Evolutionary conservation across 1,139 yeast species (phyloP).

Genomic region (Hansenula sp.): DNA sequence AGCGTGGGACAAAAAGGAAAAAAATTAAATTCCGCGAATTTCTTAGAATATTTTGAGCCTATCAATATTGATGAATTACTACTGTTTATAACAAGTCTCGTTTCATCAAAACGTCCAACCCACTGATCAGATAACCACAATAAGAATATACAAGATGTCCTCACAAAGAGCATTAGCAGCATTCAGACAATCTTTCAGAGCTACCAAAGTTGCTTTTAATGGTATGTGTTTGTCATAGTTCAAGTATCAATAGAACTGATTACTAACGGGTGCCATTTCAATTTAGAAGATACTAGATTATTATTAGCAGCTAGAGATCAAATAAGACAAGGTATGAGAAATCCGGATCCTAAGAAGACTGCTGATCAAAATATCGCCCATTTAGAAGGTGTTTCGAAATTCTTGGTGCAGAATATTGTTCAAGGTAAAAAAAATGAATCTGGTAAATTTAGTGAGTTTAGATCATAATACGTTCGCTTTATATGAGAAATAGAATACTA

Average conservation of each 20-base stretch:
- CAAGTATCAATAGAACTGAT: neutral
- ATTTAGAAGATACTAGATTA: constrained; percentile 43
- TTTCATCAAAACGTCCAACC: no score
- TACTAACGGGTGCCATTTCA: constrained; percentile 2
- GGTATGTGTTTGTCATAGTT: constrained; percentile 20
- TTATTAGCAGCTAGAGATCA: constrained; percentile 60
- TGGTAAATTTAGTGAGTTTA: constrained; percentile 20
- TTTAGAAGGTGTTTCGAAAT: constrained; percentile 64
- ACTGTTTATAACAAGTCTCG: no score
- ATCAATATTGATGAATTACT: neutral
- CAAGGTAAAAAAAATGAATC: constrained; percentile 61
- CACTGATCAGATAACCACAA: no score
- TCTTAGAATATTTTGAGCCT: neutral
- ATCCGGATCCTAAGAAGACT: constrained; percentile 37
- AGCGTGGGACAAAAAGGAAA: neutral
- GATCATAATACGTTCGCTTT: no score
- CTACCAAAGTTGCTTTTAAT: constrained; percentile 64
- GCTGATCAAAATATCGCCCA: constrained; percentile 53
- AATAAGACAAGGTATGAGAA: constrained; percentile 58
- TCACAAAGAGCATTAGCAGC: constrained; percentile 42
- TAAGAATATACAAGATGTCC: neutral
- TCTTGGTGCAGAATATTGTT: constrained; percentile 71
- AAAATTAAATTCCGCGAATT: neutral
- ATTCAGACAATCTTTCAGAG: constrained; percentile 67
- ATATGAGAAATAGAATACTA: constrained; percentile 2